These are phyloP conservation scores for Aspergillus proliferans DNA, from an alignment of 2,329 filamentous ascomycete species.

Conservation along the genomic window DNA sequence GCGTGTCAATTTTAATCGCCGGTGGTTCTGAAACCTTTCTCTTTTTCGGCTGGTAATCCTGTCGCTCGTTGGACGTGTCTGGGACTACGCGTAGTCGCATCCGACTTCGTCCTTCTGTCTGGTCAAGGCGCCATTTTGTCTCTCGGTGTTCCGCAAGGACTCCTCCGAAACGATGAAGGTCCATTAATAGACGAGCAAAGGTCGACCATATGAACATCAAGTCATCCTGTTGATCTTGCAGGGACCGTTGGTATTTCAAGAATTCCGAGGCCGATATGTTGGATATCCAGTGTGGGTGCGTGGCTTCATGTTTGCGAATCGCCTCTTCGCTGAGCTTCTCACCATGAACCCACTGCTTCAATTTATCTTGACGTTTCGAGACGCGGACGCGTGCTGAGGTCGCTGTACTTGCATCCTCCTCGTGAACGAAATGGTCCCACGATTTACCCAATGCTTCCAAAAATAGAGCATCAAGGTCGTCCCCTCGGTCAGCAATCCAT, in stretches of 20 bases:
- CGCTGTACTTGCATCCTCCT: conserved; percentile 73
- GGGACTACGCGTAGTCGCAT: conserved; percentile 86
- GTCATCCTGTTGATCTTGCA: conserved; percentile 93
- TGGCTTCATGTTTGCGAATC: conserved; percentile 74
- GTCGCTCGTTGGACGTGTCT: conserved; percentile 61
- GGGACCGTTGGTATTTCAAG: conserved; percentile 77
- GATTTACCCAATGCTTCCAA: conserved; percentile 70
- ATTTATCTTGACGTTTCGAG: conserved; percentile 69
- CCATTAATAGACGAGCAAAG: conserved; percentile 71
- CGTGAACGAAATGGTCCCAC: conserved; percentile 81
- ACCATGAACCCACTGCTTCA: conserved; percentile 73
- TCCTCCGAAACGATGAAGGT: conserved; percentile 72
- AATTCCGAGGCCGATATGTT: conserved; percentile 92
- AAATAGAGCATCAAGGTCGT: conserved; percentile 74
- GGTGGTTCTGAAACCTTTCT: conserved; percentile 56
- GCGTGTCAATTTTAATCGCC: conserved; percentile 42
- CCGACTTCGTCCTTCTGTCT: conserved; percentile 89
- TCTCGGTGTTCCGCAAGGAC: conserved; percentile 63
- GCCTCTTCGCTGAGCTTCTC: conserved; percentile 63
- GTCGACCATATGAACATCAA: conserved; percentile 67
- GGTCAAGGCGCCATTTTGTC: conserved; percentile 84
- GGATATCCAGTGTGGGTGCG: conserved; percentile 85
- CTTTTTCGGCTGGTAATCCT: conserved; percentile 86
- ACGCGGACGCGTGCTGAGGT: conserved; percentile 67
- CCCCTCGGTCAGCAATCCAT: conserved; percentile 80